A percentile compares a stretch with the other conserved stretches of the same genome.
Conservation (phyloP, 495 filamentous ascomycete species). For the Neurospora africana region DNA sequence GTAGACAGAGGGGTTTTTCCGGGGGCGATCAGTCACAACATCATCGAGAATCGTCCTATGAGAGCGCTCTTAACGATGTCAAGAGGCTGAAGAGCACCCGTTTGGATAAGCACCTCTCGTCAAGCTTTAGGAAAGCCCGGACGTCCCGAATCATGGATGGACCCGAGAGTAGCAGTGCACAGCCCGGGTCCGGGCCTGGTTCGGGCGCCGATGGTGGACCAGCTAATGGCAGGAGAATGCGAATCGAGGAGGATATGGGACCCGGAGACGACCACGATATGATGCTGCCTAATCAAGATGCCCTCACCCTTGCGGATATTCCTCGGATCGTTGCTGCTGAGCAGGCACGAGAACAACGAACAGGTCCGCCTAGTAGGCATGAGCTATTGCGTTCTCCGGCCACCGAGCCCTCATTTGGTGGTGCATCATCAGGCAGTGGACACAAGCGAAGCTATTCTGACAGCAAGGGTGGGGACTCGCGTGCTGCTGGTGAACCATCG, state of each 20-base stretch:
- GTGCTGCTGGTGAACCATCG: slow-evolving; percentile 33
- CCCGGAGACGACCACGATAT: slow-evolving; percentile 34
- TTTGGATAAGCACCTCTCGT: slow-evolving; percentile 86
- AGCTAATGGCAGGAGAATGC: slow-evolving; percentile 50
- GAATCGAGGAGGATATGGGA: slow-evolving; percentile 34
- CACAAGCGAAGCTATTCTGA: slow-evolving; percentile 71
- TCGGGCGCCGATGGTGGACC: slow-evolving; percentile 48
- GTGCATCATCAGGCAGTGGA: slow-evolving; percentile 38
- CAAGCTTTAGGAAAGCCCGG: slow-evolving; percentile 78
- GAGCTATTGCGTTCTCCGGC: slow-evolving; percentile 59
- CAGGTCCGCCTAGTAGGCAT: slow-evolving; percentile 66
- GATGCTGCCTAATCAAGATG: slow-evolving; percentile 82
- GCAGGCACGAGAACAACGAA: slow-evolving; percentile 84
- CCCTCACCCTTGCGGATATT: slow-evolving; percentile 90
- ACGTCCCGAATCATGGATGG: slow-evolving; percentile 90
- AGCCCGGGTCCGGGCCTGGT: slow-evolving; percentile 65
- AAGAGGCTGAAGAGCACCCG: slow-evolving; percentile 81
- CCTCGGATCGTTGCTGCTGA: slow-evolving; percentile 94
- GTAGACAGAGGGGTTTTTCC: slow-evolving; percentile 59
- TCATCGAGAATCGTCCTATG: slow-evolving; percentile 66
- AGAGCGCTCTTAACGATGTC: slow-evolving; percentile 93
- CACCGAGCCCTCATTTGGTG: slow-evolving; percentile 49
- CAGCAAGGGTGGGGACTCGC: slow-evolving; percentile 45
- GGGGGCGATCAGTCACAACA: slow-evolving; percentile 48
- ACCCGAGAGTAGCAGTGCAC: slow-evolving; percentile 64